Conservation (phyloP, 768 basidiomycete species). For the Amanita thiersii region DNA sequence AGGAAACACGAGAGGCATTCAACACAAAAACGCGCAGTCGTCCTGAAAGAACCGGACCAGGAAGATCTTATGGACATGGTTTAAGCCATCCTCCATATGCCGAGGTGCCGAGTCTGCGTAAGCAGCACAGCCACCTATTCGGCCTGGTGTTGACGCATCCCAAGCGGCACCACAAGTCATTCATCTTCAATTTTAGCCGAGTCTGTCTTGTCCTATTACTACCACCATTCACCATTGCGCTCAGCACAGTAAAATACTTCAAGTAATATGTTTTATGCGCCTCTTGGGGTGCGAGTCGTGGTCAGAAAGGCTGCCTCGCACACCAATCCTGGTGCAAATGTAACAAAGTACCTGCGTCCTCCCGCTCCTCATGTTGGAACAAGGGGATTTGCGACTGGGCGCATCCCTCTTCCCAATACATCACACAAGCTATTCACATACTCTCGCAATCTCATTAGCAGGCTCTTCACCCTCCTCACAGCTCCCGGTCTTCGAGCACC, state of each 20-base stretch:
- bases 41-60: conserved; percentile 27
- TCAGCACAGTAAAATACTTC: background rate
- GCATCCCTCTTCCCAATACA: conserved; percentile 13
- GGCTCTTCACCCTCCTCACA: conserved; percentile 48
- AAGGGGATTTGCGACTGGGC: background rate
- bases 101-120: too few species aligned
- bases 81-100: too few species aligned
- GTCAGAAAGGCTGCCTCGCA: conserved; percentile 5
- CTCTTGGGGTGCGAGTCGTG: conserved; percentile 6
- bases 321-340: background rate
- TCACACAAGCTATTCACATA: conserved; percentile 40
- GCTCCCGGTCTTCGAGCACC: conserved; percentile 40
- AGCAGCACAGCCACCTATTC: background rate
- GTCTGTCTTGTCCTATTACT: too few species aligned
- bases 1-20: conserved; percentile 3
- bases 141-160: background rate
- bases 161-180: too few species aligned
- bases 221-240: background rate
- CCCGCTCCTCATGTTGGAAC: background rate
- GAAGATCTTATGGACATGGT: conserved; percentile 24
- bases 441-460: conserved; percentile 46
- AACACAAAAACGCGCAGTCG: conserved; percentile 11
- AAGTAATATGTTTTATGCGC: background rate
- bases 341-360: background rate
- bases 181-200: too few species aligned